A percentile compares a stretch with the other conserved stretches of the same genome.
Conservation (phyloP, 352 stramenopile genomes). For the Nannochloropsis limnetica region DNA sequence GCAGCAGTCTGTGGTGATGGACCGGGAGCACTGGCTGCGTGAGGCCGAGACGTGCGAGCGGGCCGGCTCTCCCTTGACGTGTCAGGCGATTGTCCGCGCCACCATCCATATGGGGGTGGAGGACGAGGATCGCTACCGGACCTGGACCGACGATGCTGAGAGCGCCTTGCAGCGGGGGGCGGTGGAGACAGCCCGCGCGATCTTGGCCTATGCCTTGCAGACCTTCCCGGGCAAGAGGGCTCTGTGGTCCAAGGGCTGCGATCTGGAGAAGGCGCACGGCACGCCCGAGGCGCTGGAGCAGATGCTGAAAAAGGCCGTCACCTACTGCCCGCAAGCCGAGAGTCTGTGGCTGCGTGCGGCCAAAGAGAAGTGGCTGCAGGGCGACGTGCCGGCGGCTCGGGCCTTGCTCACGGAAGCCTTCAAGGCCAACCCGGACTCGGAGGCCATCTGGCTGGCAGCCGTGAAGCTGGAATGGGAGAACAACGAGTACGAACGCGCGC, state of each 20-base stretch:
- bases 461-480: slow-evolving; percentile 99
- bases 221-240: slow-evolving; percentile 75
- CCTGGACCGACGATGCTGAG: slow-evolving; percentile 94
- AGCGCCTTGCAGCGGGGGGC: slow-evolving; percentile 69
- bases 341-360: slow-evolving; percentile 59
- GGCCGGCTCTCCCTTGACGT: slow-evolving; percentile 78
- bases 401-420: slow-evolving; percentile 90
- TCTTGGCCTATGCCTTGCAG: slow-evolving; percentile 78
- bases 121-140: slow-evolving; percentile 80
- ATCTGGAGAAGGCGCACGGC: slow-evolving; percentile 89
- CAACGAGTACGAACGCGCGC: slow-evolving; percentile 77
- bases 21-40: slow-evolving; percentile 87
- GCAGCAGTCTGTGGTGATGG: slow-evolving; percentile 76
- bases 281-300: slow-evolving; percentile 67
- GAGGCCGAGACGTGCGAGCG: slow-evolving; percentile 85
- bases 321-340: slow-evolving; percentile 79
- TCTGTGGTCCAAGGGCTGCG: slow-evolving; percentile 70
- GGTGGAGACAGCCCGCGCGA: slow-evolving; percentile 81
- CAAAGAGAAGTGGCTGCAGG: slow-evolving; percentile 88
- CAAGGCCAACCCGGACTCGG: slow-evolving; percentile 86
- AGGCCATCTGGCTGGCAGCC: slow-evolving; percentile 82
- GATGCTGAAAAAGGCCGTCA: slow-evolving; percentile 81
- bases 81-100: slow-evolving; percentile 80
- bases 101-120: slow-evolving; percentile 88
- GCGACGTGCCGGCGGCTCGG: slow-evolving; percentile 80